Evolutionary conservation across 768 basidiomycete genomes (phyloP), one percentile per base, ranked within the genome.

Genomic region (Mycena rebaudengoi): DNA sequence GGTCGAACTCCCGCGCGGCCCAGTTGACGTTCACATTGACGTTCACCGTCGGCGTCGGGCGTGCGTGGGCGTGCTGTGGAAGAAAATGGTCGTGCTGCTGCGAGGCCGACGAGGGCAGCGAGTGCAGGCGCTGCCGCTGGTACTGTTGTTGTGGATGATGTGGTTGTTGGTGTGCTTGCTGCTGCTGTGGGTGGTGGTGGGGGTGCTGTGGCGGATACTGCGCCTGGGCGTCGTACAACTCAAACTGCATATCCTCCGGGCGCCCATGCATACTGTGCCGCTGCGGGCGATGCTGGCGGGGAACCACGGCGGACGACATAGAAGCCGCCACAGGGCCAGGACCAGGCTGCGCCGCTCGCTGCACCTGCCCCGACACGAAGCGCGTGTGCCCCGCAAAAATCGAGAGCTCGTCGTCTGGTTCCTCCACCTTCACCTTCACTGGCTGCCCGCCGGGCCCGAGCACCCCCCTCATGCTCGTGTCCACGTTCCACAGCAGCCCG

Each of bases 311-410:
- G 6, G 55, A 4, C n/a, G 43, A 28, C 14, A 33, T 48, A 14
- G 46, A 28, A 46, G 40, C n/a, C n/a, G n/a, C n/a, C n/a, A n/a
- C n/a, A n/a, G n/a, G n/a, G n/a, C n/a, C n/a, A n/a, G n/a, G 40
- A 49, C 40, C 12, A 46, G 33, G 21, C 33, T n/a, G 48, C 6
- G 60, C n/a, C 8, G 51, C 48, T 20, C 55, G 69, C 32, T 70
- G 75, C 57, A 71, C 76, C 67, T 82, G 81, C 8, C 79, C 76
- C 3, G 86, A 84, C 14, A 91, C 84, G 39, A 92, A 85, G 10
- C 86, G 81, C 0, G 86, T 89, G 60, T 86, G 85, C 5, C 91
- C 91, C 0, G 89, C 86, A 68, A 91, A 88, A 43, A 92, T 89
- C 0, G 85, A 79, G 5, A 92, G 78, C 64, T 90, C 91, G 60